Evolutionary conservation across 2,329 filamentous ascomycete species (phyloP), one percentile per base, ranked within the genome.

Genomic region (Chaetoscypha palmicola): DNA sequence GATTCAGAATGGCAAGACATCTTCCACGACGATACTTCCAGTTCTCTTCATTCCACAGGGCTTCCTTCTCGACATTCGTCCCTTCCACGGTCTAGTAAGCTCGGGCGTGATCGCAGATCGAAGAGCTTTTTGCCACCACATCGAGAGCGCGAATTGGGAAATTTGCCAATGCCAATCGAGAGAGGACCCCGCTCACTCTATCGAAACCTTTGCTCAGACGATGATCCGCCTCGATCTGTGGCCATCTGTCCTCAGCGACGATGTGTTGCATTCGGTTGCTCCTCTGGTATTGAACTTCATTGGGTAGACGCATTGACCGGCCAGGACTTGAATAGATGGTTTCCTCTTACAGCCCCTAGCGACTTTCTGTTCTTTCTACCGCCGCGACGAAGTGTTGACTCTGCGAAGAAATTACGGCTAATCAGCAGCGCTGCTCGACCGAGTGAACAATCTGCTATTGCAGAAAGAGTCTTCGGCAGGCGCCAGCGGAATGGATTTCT

Each of bases 211-310:
- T 81, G 79, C 55, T 76, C 72, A 2, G 63, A 72, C 28, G 73
- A 82, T 41, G 77, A 83, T 49, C 75, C 75, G 12, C 80, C 81
- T 10, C 71, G 75, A n/a, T 81, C 76, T 30, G 72, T 83, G 8
- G 74, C 79, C 0, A 74, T 84, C 24, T 82, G 76, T 52, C 79
- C 79, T n/a, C 74, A 79, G 45, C 70, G 76, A 35, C 70, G 72
- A 39, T 82, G 77, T 52, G 74, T 82, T 24, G 79, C 78, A 7
- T 84, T 83, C 64, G 80, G 80, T 11, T 81, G 76, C 50, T 70
- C 72, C 10, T 68, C 71, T 5, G 76, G 79, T 1, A 75, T 83
- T 41, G 79, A 83, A 55, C 64, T 83, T 30, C 77, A 81, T 56
- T 84, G 76, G 58, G 62, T 70, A 40, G 67, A 72, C 58, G 67